Percentiles rank a stretch among this genome's conserved stretches.
phyloP scores from a whole-genome alignment of 2,329 filamentous ascomycete species.

The Colletotrichum echinochloae region DNA sequence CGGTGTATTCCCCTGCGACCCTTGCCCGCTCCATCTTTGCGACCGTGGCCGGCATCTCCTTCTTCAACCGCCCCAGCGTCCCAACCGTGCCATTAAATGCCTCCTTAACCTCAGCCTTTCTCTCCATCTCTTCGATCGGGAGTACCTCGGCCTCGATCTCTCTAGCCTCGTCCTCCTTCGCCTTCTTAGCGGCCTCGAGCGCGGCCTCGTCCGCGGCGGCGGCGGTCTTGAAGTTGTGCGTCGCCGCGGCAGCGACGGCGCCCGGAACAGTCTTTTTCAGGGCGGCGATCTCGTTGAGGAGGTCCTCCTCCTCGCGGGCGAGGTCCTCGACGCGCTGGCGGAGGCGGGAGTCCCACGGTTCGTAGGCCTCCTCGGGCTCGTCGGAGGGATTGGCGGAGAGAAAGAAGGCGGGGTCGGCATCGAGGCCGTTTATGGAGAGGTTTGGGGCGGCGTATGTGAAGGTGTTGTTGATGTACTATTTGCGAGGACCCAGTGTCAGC shows the following conservation, averaged over 20 bases:
- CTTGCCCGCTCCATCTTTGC: conserved; percentile 75
- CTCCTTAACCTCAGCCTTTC: conserved; percentile 59
- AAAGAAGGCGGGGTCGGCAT: conserved; percentile 57
- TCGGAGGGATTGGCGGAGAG: conserved; percentile 45
- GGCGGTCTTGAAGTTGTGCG: conserved; percentile 55
- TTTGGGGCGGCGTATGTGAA: conserved; percentile 70
- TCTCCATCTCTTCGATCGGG: conserved; percentile 54
- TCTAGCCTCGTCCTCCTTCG: conserved; percentile 40
- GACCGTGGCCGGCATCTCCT: conserved; percentile 70
- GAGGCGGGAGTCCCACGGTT: conserved; percentile 70
- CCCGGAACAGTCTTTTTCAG: conserved; percentile 67
- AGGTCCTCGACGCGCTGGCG: conserved; percentile 70
- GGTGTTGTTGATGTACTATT: conserved; percentile 71
- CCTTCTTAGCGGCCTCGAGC: conserved; percentile 36
- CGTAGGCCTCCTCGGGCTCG: conserved; percentile 60
- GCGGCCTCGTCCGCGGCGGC: conserved; percentile 61
- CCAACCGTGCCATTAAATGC: conserved; percentile 62
- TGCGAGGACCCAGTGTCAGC: background rate
- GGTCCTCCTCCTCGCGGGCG: conserved; percentile 71
- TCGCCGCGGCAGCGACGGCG: conserved; percentile 58
- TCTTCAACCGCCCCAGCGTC: conserved; percentile 65
- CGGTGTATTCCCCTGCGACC: conserved; percentile 69
- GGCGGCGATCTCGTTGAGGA: conserved; percentile 72
- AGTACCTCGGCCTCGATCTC: conserved; percentile 46
- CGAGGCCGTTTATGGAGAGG: conserved; percentile 72